Conservation (phyloP, 1,284 basidiomycete species). For the Inonotus obliquus region DNA sequence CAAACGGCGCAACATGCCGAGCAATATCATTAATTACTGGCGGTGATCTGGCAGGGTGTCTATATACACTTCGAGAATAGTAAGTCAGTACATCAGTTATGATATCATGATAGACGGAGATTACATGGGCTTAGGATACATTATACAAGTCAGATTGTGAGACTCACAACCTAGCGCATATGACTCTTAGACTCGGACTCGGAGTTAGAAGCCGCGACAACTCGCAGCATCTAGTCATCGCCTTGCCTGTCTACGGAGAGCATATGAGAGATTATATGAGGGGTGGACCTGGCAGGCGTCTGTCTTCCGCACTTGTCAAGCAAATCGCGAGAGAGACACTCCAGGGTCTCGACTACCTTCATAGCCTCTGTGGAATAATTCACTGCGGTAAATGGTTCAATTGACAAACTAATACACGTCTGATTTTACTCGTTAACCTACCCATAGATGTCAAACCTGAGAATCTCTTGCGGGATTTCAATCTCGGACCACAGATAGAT, state of each 20-base stretch:
- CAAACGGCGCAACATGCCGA: too few species aligned
- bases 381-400: neutral
- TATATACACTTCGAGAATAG: too few species aligned
- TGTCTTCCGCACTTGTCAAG: neutral
- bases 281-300: neutral
- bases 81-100: neutral
- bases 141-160: too few species aligned
- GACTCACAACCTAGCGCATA: too few species aligned
- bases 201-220: neutral
- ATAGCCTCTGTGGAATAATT: neutral
- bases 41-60: too few species aligned
- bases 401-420: neutral
- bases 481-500: neutral
- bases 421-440: neutral
- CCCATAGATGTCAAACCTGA: neutral
- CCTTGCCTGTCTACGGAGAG: neutral
- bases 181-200: too few species aligned
- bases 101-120: too few species aligned
- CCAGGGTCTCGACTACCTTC: neutral
- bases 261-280: neutral
- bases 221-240: neutral
- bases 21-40: too few species aligned
- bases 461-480: neutral
- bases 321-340: neutral
- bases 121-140: too few species aligned